Conservation (phyloP, 805 yeast species). For the Suhomyces sp. region DNA sequence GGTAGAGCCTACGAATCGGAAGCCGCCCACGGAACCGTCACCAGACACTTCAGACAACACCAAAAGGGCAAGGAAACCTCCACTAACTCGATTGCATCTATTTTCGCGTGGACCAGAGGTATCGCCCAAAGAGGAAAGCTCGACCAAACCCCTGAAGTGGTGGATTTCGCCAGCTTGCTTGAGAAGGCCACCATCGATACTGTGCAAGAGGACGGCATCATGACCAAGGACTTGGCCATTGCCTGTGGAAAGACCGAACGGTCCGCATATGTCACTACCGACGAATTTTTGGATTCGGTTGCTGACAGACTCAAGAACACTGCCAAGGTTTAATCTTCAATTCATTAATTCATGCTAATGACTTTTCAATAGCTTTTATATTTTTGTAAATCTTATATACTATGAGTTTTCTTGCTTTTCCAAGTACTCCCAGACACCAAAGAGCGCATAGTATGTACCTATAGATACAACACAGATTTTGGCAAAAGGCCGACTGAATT, state of each 20-base stretch:
- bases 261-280: slow-evolving; percentile 65
- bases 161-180: slow-evolving; percentile 59
- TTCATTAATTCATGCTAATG: slow-evolving; percentile 8
- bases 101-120: slow-evolving; percentile 87
- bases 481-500: slow-evolving; percentile 44
- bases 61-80: slow-evolving; percentile 82
- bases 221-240: slow-evolving; percentile 81
- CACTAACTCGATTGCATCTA: slow-evolving; percentile 81
- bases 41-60: slow-evolving; percentile 80
- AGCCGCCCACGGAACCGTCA: slow-evolving; percentile 87
- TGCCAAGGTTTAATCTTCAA: slow-evolving; percentile 10
- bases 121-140: slow-evolving; percentile 76
- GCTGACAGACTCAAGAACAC: slow-evolving; percentile 48
- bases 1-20: slow-evolving; percentile 84
- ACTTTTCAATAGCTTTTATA: neutral
- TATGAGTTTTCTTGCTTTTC: slow-evolving; percentile 18
- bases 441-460: slow-evolving; percentile 45
- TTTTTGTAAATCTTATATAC: neutral
- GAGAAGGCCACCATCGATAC: slow-evolving; percentile 71
- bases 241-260: slow-evolving; percentile 64
- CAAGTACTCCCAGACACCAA: slow-evolving; percentile 43
- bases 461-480: slow-evolving; percentile 45
- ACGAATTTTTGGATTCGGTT: slow-evolving; percentile 76
- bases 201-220: slow-evolving; percentile 68
- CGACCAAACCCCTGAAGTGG: slow-evolving; percentile 69